Percentiles rank a stretch among this genome's conserved stretches.
phyloP scores from a whole-genome alignment of 2,329 filamentous ascomycete genomes.

The Eutypella sp. region DNA sequence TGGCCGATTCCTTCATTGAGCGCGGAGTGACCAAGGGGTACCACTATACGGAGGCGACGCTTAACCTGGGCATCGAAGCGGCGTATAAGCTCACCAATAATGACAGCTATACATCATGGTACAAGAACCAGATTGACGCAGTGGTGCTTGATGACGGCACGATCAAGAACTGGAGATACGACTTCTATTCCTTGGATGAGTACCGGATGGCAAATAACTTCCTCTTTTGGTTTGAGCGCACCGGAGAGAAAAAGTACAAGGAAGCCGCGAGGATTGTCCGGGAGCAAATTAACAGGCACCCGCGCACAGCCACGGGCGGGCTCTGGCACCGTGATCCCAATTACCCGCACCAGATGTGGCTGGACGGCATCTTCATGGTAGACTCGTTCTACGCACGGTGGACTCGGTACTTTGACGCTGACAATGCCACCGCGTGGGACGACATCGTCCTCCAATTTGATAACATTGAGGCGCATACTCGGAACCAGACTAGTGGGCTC shows the following conservation, averaged over 20 bases:
- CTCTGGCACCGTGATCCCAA: slow-evolving; percentile 45
- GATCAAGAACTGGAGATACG: slow-evolving; percentile 36
- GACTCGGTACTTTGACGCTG: slow-evolving; percentile 25
- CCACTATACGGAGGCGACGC: slow-evolving; percentile 39
- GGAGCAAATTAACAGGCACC: slow-evolving; percentile 38
- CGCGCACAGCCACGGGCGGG: slow-evolving; percentile 41
- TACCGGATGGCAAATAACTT: slow-evolving; percentile 44
- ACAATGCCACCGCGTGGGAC: slow-evolving; percentile 32
- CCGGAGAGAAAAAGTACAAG: slow-evolving; percentile 39
- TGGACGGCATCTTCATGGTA: slow-evolving; percentile 36
- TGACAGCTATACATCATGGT: slow-evolving; percentile 33
- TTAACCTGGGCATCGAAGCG: slow-evolving; percentile 39
- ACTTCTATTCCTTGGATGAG: slow-evolving; percentile 43
- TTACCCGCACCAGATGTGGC: slow-evolving; percentile 34
- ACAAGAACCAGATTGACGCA: slow-evolving; percentile 33
- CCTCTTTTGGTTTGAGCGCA: slow-evolving; percentile 39
- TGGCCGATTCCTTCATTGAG: slow-evolving; percentile 43
- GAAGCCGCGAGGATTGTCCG: slow-evolving; percentile 38
- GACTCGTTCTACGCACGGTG: slow-evolving; percentile 33
- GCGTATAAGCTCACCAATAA: slow-evolving; percentile 36
- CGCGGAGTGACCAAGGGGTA: slow-evolving; percentile 33
- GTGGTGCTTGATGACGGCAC: slow-evolving; percentile 39
- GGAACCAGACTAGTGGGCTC: slow-evolving; percentile 32
- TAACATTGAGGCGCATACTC: slow-evolving; percentile 33
- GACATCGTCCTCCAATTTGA: slow-evolving; percentile 34